Evolutionary conservation across 306 rosid genomes (phyloP).

Genomic region (Echinosophora koreensis): DNA sequence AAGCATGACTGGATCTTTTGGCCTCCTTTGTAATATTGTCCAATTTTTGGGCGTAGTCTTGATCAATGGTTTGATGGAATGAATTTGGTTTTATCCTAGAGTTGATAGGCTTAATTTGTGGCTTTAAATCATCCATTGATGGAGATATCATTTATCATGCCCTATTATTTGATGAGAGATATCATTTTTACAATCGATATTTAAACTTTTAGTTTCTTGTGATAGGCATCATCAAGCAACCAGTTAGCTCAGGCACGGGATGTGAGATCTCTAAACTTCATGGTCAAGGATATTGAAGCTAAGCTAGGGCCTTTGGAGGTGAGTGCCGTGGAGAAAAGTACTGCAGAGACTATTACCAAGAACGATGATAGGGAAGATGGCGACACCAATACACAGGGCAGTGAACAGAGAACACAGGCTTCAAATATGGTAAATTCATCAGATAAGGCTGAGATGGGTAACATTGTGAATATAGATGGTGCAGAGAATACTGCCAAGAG

Average conservation of each 20-base stretch:
- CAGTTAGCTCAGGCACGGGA: conserved; percentile 62
- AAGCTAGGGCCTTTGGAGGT: conserved; percentile 63
- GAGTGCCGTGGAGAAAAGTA: conserved; percentile 23
- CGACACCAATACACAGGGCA: conserved; percentile 11
- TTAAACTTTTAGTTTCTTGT: conserved; percentile 34
- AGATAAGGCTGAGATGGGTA: conserved; percentile 39
- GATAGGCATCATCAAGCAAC: conserved; percentile 58
- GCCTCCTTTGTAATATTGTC: conserved; percentile 16
- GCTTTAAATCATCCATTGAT: not conserved
- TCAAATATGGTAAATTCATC: conserved; percentile 34
- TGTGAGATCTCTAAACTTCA: conserved; percentile 64
- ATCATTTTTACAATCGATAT: conserved; percentile 25
- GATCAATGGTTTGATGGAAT: conserved; percentile 18
- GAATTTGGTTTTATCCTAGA: conserved; percentile 15
- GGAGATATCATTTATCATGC: conserved; percentile 1
- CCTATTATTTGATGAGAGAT: not conserved
- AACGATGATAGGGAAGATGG: conserved; percentile 22
- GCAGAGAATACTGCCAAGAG: conserved; percentile 31
- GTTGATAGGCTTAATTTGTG: conserved; percentile 16
- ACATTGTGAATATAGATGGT: not conserved
- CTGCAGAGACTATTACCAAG: conserved; percentile 1
- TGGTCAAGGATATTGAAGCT: conserved; percentile 67
- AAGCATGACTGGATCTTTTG: conserved; percentile 18
- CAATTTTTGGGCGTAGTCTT: not conserved
- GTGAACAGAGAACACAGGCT: conserved; percentile 20